Base-by-base conservation (phyloP, 2,329 filamentous ascomycete genomes). In the Coniochaeta sp. region DNA sequence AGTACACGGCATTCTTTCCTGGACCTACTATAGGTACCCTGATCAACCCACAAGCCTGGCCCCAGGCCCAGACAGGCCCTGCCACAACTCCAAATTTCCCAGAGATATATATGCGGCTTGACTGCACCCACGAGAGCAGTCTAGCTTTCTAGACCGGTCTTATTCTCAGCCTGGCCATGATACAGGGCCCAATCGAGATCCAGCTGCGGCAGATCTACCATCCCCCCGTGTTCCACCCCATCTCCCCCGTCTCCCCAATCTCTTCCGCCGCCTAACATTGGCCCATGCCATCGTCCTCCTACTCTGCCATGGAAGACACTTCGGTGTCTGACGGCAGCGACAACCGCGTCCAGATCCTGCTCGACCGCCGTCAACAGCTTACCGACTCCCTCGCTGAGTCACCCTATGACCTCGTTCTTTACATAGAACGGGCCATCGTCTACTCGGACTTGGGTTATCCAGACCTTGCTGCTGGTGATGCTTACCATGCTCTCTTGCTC, bases 381-480 rank as follows among this genome's bases (percentile, higher is more conserved):
- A 88, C 85, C 1, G 68, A 82, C 13, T 67, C 71, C 1, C 70
- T 86, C 16, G 64, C 67, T 9, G 71, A 69, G 7, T 65, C 70
- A 4, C 77, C 82, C 1, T 86, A 85, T 61, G 82, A 87, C 59
- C 66, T 83, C 31, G 73, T 87, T 51, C 72, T 86, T 7, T 86
- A 85, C 57, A 73, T 88, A 51, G 78, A 86, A 56, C 82, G 91
- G 28, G 89, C 89, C 22, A 71, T 79, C 30, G 74, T 87, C 38
- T 83, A 96, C 67, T 79, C 83, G 14, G 74, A 82, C 46, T 76
- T 96, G 46, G 89, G 83, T 32, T 97, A 96, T 67, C 89, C 90
- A 0, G 94, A 99, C 66, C 80, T 99, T 33, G 91, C 91, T 5
- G 85, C 86, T 10, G 89, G 90, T 30, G 91, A 96, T 73, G 89